Base-by-base conservation (phyloP, 164 flowering plant species). In the Vitis rupestris region DNA sequence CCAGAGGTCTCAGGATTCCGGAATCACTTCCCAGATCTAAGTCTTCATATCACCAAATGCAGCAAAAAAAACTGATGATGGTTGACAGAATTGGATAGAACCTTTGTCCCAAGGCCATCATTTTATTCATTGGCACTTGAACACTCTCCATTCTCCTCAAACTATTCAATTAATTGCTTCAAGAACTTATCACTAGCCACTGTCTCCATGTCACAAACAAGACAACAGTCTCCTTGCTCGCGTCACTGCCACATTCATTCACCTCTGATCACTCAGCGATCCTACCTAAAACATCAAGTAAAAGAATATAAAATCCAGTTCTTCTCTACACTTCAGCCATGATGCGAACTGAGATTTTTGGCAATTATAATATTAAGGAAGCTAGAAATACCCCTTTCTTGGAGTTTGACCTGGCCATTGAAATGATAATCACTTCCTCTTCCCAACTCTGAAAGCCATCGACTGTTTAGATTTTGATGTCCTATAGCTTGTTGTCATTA, bases 391-490 rank as follows among this genome's bases (percentile, higher is more conserved):
- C 99, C 98, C 91, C 98, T 67, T 83, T 89, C 79, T 84, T 88
- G 51, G 92, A 80, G 82, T 95, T 95, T 17, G 99, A 95, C 58
- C 99, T 82, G 72, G 93, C 99, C 99, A 95, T 91, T 16, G 99
- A 95, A 61, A 95, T 95, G 57, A 95, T 89, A 59, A 93, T 91
- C 59, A 93, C 97, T 82, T 95, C 99, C 78, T 95, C 93, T 61
- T 95, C 99, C 59, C 99, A 86, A 59, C 99, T 98, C 78, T 95
- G 98, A 82, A 95, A 95, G 69, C 98, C 99, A 85, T 95, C 95
- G 44, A 95, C 99, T 9, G 99, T 93, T 58, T 98, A 95, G 71
- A 93, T 90, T 74, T 93, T 98, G 76, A 93, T 47, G 64, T 90
- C 91, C 74, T 88, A 86, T 47, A 95, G 80, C 72, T 85, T 88